phyloP scores from a whole-genome alignment of 208 protist species.

The Leishmania guyanensis region DNA sequence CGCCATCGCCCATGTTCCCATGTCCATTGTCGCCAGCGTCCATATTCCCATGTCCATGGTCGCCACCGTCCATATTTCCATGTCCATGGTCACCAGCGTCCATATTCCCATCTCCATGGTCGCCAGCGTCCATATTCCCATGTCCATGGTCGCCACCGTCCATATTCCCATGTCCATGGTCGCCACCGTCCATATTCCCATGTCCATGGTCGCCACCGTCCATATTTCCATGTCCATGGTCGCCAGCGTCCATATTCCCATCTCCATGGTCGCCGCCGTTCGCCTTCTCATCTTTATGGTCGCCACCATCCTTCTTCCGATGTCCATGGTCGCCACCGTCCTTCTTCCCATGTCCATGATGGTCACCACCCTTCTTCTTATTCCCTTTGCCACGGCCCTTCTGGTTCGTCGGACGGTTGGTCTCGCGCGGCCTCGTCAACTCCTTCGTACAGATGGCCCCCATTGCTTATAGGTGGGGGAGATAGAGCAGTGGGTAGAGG shows the following conservation, averaged over 20 bases:
- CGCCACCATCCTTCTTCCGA: too few species aligned
- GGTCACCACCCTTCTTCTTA: too few species aligned
- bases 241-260: not conserved
- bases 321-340: too few species aligned
- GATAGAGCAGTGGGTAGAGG: not conserved
- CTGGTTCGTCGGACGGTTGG: too few species aligned
- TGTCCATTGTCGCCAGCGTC: not conserved
- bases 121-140: not conserved
- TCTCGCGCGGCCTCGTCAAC: not conserved
- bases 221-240: not conserved
- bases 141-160: not conserved
- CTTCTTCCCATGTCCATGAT: too few species aligned
- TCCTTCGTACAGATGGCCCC: not conserved
- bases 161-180: not conserved
- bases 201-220: not conserved
- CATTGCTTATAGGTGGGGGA: conserved; percentile 2
- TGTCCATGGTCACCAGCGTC: not conserved
- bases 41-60: not conserved
- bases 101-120: not conserved
- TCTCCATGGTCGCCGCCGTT: not conserved
- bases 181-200: not conserved
- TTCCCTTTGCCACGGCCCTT: too few species aligned
- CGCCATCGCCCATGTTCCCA: too few species aligned
- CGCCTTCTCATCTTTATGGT: too few species aligned
- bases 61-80: not conserved